Evolutionary conservation across 768 basidiomycete species (phyloP).

Genomic region (Pisolithus marmoratus): DNA sequence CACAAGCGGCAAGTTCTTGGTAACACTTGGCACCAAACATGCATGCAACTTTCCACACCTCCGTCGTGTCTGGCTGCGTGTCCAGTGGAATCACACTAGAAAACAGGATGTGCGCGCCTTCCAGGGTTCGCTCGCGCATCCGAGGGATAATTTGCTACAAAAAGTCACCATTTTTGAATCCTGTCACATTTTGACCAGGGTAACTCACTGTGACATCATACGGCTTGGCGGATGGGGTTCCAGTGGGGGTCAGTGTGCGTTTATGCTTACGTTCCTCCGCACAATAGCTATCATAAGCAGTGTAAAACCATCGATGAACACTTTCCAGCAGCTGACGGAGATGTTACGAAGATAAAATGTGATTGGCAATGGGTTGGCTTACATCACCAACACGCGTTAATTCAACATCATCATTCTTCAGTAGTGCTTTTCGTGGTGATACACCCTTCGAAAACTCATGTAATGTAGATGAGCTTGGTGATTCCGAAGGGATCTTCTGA

Average conservation of each 20-base stretch:
- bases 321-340: conserved; percentile 64
- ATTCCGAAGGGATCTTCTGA: conserved; percentile 7
- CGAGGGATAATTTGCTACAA: conserved; percentile 77
- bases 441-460: conserved; percentile 31
- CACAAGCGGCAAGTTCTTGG: conserved; percentile 54
- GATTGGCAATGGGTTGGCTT: conserved; percentile 14
- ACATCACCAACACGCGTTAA: conserved; percentile 74
- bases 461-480: conserved; percentile 10
- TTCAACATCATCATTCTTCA: conserved; percentile 87
- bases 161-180: neutral
- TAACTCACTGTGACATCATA: conserved; percentile 78
- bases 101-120: conserved; percentile 79
- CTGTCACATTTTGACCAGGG: neutral
- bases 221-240: conserved; percentile 26
- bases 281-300: conserved; percentile 47
- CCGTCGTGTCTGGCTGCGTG: conserved; percentile 67
- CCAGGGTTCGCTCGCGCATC: conserved; percentile 71
- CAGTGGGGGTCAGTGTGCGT: conserved; percentile 20
- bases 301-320: conserved; percentile 75
- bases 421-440: conserved; percentile 62
- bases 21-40: conserved; percentile 86
- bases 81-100: conserved; percentile 95
- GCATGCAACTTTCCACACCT: conserved; percentile 80
- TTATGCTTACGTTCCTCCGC: conserved; percentile 24
- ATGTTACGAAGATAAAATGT: neutral